Base-by-base conservation (phyloP, 2,329 filamentous ascomycete species). In the Monilinia fructigena region DNA sequence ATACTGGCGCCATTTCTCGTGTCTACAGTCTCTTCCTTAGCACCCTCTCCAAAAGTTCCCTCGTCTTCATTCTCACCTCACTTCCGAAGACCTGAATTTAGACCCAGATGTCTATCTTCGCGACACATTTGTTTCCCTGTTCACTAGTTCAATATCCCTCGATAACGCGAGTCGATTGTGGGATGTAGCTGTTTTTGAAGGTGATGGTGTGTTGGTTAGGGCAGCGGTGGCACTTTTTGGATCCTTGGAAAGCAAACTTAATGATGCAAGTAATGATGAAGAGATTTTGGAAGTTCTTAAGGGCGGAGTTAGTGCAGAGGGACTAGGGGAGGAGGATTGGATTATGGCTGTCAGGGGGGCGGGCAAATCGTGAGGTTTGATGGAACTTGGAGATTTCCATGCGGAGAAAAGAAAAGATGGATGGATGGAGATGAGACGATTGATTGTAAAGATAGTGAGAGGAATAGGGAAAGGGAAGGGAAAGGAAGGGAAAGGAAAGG, bases 161-260 rank as follows among this genome's bases (percentile, higher is more conserved):
- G 91, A 93, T 72, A 85, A 90, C 71, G 89, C 87, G 4, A 85
- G 87, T 1, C 81, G 92, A 2, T 78, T 95, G 16, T 94, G 90
- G 90, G 92, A 96, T 70, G 86, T 94, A 0, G 92, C 91, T 71
- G 86, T 91, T 3, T 92, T 96, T 70, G 92, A 96, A 74, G 90
- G 91, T 35, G 92, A 96, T 70, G 81, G 85, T 1, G 81, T 91
- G 1, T 79, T 93, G 0, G 84, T 94, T 8, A 81, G 90, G 0
- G 89, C 89, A 1, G 89, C 86, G 0, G 87, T 93, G 0, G 91
- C 89, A 0, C 80, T 91, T 23, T 76, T 95, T 26, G 76, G 77
- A 0, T 75, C 76, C 8, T 71, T 86, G 1, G 85, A 88, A 73
- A 78, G 78, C 14, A 81, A 77, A 65, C 75, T 85, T 1, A 83